These are phyloP conservation scores for Drechslerella stenobrocha DNA, from an alignment of 2,329 filamentous ascomycete species.

Conservation along the genomic window DNA sequence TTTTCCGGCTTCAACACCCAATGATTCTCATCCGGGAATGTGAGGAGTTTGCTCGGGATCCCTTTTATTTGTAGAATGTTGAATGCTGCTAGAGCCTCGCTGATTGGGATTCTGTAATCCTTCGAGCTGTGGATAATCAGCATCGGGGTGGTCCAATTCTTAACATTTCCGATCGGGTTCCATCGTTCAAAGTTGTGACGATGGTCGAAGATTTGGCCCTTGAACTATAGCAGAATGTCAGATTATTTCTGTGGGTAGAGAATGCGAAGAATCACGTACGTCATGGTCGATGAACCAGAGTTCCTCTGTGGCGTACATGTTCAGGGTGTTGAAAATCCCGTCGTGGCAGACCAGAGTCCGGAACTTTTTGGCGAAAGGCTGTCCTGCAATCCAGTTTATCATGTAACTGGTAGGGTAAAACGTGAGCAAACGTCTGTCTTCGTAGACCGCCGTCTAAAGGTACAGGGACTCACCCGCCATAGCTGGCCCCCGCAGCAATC, in stretches of 20 bases:
- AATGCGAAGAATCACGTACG: constrained; percentile 58
- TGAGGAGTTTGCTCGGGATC: constrained; percentile 75
- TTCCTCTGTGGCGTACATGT: constrained; percentile 68
- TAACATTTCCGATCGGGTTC: constrained; percentile 67
- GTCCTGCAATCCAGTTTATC: constrained; percentile 91
- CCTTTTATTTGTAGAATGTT: constrained; percentile 77
- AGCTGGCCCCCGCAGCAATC: constrained; percentile 74
- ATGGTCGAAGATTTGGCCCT: constrained; percentile 61
- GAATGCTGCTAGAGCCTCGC: constrained; percentile 81
- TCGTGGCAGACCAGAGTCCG: constrained; percentile 87
- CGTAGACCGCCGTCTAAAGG: background rate
- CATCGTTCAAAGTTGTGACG: constrained; percentile 68
- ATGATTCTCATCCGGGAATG: constrained; percentile 78
- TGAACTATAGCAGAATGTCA: constrained; percentile 55
- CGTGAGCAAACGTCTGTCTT: background rate
- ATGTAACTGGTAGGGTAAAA: constrained; percentile 60
- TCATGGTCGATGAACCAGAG: constrained; percentile 72
- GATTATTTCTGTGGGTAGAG: constrained; percentile 42
- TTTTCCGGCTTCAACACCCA: constrained; percentile 94
- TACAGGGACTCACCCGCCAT: constrained; percentile 61
- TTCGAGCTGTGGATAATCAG: constrained; percentile 87
- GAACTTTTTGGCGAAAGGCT: constrained; percentile 78
- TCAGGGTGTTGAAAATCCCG: constrained; percentile 74
- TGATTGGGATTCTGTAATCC: constrained; percentile 83
- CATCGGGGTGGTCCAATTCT: constrained; percentile 82